Percentiles rank a stretch among this genome's conserved stretches.
Conservation (phyloP, 441 rosid genomes). For the Geranium incanum region DNA sequence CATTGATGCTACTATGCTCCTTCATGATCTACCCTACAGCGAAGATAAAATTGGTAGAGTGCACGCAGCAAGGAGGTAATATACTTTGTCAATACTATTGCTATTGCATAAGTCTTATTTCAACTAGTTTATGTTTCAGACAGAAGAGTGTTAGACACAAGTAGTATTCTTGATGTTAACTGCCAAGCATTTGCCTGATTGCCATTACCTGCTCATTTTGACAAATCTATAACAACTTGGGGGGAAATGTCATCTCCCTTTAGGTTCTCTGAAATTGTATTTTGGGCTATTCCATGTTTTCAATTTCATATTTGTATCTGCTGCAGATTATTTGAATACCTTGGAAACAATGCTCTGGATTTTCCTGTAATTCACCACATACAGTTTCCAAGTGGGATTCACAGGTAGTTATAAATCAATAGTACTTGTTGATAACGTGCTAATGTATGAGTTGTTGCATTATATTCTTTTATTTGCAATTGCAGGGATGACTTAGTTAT, state of each 20-base stretch:
- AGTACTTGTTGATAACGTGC: slow-evolving; percentile 4
- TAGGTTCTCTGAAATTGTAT: not conserved
- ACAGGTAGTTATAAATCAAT: slow-evolving; percentile 44
- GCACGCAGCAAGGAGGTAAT: slow-evolving; percentile 82
- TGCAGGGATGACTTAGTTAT: slow-evolving; percentile 92
- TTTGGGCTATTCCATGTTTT: no score
- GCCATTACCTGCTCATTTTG: no score
- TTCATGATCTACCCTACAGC: slow-evolving; percentile 59
- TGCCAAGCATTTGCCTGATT: not conserved
- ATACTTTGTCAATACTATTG: not conserved
- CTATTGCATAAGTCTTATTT: not conserved
- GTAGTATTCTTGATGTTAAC: not conserved
- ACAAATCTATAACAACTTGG: no score
- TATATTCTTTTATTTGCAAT: slow-evolving; percentile 35
- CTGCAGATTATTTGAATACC: slow-evolving; percentile 77
- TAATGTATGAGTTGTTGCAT: slow-evolving; percentile 13
- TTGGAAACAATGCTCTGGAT: slow-evolving; percentile 50
- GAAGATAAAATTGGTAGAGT: slow-evolving; percentile 80
- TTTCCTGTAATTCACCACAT: slow-evolving; percentile 93
- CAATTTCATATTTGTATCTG: no score
- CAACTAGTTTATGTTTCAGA: not conserved
- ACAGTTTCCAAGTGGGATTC: slow-evolving; percentile 56
- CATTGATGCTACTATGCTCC: slow-evolving; percentile 69
- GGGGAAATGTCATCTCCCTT: no score
- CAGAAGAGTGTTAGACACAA: no score